Evolutionary conservation across 129 eudicot species (phyloP).

Genomic region (Smallanthus sonchifolius): DNA sequence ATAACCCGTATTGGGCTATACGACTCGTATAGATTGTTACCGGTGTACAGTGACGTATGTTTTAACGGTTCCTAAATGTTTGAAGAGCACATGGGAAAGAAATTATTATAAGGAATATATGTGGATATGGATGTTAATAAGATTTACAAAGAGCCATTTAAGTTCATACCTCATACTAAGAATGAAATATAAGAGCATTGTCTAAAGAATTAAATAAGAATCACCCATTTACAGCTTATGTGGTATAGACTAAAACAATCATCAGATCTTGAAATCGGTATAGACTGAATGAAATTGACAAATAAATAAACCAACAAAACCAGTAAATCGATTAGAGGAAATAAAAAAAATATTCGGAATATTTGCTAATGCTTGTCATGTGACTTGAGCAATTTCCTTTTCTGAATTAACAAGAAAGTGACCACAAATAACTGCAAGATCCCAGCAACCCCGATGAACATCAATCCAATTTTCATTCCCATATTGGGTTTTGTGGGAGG

Average conservation of each 20-base stretch:
- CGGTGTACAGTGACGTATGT: no score
- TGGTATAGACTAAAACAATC: constrained; percentile 12
- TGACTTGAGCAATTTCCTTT: constrained; percentile 39
- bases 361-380: constrained; percentile 19
- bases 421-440: constrained; percentile 47
- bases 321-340: not conserved
- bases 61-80: no score
- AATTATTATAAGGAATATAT: no score
- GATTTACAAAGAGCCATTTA: no score
- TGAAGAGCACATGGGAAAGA: no score
- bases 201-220: not conserved
- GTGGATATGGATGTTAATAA: no score
- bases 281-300: not conserved
- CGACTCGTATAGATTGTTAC: no score
- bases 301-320: not conserved
- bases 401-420: constrained; percentile 46
- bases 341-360: not conserved
- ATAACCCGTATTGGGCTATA: no score
- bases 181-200: no score
- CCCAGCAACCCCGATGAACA: constrained; percentile 42
- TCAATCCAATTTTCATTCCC: constrained; percentile 49
- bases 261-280: constrained; percentile 7
- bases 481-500: constrained; percentile 11
- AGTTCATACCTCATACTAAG: no score
- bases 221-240: constrained; percentile 1